Conservation (phyloP, 768 basidiomycete genomes). For the Boletus rubropictus region DNA sequence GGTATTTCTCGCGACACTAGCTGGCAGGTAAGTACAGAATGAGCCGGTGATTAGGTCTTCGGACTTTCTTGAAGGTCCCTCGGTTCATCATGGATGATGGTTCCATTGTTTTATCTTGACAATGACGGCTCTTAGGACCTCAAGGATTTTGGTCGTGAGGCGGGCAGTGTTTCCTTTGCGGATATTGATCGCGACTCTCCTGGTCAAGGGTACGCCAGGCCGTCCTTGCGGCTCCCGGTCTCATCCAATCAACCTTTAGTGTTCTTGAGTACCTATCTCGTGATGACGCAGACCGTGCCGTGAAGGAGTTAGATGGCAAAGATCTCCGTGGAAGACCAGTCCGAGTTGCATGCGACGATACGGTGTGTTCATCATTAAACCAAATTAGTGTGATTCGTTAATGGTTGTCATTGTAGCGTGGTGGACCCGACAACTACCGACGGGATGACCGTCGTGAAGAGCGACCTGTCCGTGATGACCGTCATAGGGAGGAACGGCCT, state of each 20-base stretch:
- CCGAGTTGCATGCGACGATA: conserved; percentile 61
- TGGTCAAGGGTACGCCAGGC: conserved; percentile 71
- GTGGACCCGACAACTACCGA: conserved; percentile 67
- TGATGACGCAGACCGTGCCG: conserved; percentile 91
- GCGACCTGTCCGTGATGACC: conserved; percentile 47
- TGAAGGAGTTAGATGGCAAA: conserved; percentile 77
- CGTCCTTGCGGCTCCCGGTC: background rate
- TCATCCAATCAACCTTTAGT: conserved; percentile 36
- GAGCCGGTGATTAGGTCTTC: background rate
- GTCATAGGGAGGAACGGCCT: conserved; percentile 49
- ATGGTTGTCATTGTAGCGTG: conserved; percentile 40
- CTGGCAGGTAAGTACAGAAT: conserved; percentile 83
- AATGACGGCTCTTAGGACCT: conserved; percentile 66
- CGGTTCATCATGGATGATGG: conserved; percentile 11
- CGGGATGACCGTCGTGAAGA: conserved; percentile 68
- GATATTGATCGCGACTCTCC: conserved; percentile 87
- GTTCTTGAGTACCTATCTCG: conserved; percentile 85
- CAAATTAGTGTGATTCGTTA: background rate
- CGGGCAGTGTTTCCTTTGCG: conserved; percentile 88
- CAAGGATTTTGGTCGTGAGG: conserved; percentile 95
- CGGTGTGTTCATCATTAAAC: conserved; percentile 36
- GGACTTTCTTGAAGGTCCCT: conserved; percentile 18
- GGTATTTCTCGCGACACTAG: conserved; percentile 92
- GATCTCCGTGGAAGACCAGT: conserved; percentile 83
- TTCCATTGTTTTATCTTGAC: conserved; percentile 14